These are phyloP conservation scores for Starmerella roubikii DNA, from an alignment of 805 yeast species.

Conservation along the genomic window DNA sequence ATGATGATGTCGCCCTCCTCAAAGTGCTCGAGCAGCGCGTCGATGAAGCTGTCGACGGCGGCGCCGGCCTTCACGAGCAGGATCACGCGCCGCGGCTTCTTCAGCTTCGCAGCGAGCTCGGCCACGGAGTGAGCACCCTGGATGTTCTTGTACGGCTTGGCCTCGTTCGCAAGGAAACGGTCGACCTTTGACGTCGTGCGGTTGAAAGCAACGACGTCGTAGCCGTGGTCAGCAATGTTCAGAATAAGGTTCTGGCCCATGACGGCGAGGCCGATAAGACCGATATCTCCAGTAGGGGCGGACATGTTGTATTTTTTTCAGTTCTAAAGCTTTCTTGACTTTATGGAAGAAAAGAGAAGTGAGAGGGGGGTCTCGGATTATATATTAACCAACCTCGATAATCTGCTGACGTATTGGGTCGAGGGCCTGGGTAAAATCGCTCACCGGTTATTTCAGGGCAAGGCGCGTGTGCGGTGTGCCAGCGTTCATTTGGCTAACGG, in stretches of 20 bases:
- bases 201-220: slow-evolving; percentile 96
- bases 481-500: too few relatives aligned
- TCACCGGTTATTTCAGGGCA: too few relatives aligned
- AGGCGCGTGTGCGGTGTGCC: too few relatives aligned
- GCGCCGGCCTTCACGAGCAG: slow-evolving; percentile 91
- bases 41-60: slow-evolving; percentile 86
- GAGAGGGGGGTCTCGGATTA: neutral
- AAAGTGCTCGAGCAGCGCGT: slow-evolving; percentile 75
- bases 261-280: slow-evolving; percentile 98
- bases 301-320: neutral
- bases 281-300: slow-evolving; percentile 61
- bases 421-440: too few relatives aligned
- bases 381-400: neutral
- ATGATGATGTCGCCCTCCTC: slow-evolving; percentile 97
- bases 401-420: slow-evolving; percentile 1
- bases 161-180: slow-evolving; percentile 83
- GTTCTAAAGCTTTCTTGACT: too few relatives aligned
- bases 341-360: too few relatives aligned
- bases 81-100: slow-evolving; percentile 94
- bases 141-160: slow-evolving; percentile 78
- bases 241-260: slow-evolving; percentile 95
- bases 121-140: slow-evolving; percentile 88
- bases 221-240: slow-evolving; percentile 97
- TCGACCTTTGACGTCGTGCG: slow-evolving; percentile 95
- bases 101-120: slow-evolving; percentile 76